These are phyloP conservation scores for Papiliotrema fonsecae DNA, from an alignment of 1,284 basidiomycete species.

Conservation along the genomic window DNA sequence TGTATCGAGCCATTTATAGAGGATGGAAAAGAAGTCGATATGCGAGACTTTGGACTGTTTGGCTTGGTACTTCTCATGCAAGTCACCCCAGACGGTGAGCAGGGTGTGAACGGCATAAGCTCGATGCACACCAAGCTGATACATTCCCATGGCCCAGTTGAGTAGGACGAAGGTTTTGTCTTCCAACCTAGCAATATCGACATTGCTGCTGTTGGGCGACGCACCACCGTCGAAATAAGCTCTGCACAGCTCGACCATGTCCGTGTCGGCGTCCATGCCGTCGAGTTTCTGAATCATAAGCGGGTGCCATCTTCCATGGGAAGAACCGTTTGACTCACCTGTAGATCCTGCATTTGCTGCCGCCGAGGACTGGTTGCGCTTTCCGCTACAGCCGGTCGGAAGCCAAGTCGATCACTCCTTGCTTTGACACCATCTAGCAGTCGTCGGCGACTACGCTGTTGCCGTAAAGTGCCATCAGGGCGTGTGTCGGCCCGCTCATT, in stretches of 20 bases:
- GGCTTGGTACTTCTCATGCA: constrained; percentile 23
- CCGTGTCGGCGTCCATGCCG: constrained; percentile 66
- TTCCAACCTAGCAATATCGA: constrained; percentile 46
- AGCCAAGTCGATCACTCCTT: constrained; percentile 72
- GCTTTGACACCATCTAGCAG: constrained; percentile 52
- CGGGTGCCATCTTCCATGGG: neutral
- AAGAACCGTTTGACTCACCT: constrained; percentile 49
- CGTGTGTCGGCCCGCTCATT: neutral
- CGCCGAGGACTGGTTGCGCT: constrained; percentile 42
- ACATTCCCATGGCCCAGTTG: constrained; percentile 77
- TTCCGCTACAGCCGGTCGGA: constrained; percentile 57
- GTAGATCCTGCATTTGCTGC: constrained; percentile 66
- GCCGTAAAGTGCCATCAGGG: neutral
- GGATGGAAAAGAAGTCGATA: constrained; percentile 41
- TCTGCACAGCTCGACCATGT: constrained; percentile 56
- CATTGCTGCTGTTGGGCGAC: constrained; percentile 43
- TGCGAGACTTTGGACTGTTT: constrained; percentile 9
- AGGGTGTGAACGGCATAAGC: constrained; percentile 74
- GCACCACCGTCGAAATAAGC: constrained; percentile 56
- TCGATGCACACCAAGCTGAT: constrained; percentile 79
- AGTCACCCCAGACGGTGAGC: constrained; percentile 64
- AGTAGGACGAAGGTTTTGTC: constrained; percentile 72
- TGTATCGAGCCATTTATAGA: constrained; percentile 81
- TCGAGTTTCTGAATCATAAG: constrained; percentile 61
- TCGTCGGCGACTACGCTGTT: neutral